phyloP scores from a whole-genome alignment of 2,329 filamentous ascomycete species.

The Graphilbum sp. region DNA sequence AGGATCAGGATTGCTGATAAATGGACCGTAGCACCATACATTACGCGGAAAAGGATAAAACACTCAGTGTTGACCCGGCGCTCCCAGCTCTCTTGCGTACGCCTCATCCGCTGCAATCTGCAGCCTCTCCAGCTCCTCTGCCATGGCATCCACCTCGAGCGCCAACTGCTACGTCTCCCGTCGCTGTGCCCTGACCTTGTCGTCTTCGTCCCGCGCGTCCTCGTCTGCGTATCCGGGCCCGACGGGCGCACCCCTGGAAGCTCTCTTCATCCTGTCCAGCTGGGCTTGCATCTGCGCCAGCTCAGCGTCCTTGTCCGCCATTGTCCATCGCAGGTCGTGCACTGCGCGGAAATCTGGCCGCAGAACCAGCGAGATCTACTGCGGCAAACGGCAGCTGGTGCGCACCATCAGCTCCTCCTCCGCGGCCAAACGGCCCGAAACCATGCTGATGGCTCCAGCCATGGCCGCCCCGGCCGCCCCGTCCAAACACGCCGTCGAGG shows the following conservation, averaged over 20 bases:
- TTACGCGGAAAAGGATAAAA: too few relatives aligned
- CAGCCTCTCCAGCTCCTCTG: constrained; percentile 20
- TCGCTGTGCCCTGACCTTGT: constrained; percentile 8
- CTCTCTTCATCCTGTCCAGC: constrained; percentile 11
- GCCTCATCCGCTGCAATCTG: constrained; percentile 29
- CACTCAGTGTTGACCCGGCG: constrained; percentile 10
- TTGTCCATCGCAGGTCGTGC: constrained; percentile 18
- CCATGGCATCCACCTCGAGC: constrained; percentile 22
- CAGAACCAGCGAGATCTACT: too few relatives aligned
- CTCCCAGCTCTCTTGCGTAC: constrained; percentile 26
- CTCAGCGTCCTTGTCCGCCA: constrained; percentile 16
- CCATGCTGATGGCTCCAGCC: too few relatives aligned
- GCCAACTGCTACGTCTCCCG: constrained; percentile 14
- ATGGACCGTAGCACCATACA: too few relatives aligned
- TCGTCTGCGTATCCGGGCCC: too few relatives aligned
- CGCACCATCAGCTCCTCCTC: too few relatives aligned
- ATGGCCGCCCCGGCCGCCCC: neutral
- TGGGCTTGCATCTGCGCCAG: constrained; percentile 11
- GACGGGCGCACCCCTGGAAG: too few relatives aligned
- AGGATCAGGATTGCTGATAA: too few relatives aligned
- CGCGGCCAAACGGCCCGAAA: neutral
- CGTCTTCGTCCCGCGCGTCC: constrained; percentile 5
- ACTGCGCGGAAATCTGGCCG: constrained; percentile 20
- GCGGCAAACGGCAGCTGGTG: too few relatives aligned
- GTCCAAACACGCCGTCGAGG: constrained; percentile 3